Evolutionary conservation across 2,329 filamentous ascomycete species (phyloP), one percentile per base, ranked within the genome.

Genomic region (Aureobasidium lini): DNA sequence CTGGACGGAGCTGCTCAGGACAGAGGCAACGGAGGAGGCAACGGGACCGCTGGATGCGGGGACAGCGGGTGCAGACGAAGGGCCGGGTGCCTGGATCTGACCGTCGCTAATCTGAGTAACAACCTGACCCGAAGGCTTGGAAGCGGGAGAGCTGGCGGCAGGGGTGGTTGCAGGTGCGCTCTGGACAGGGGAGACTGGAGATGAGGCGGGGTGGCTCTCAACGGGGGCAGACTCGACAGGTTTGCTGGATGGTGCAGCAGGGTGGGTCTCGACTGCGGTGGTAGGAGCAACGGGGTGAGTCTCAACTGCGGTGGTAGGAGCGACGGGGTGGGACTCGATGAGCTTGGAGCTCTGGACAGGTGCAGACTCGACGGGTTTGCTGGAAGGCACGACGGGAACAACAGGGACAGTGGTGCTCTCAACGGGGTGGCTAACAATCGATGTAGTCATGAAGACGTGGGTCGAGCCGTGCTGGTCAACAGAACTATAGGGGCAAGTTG

Each of bases 371-470:
- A 15, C 15, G 8, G n/a, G 15, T 15, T 36, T 36, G 32, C 31
- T 34, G 7, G 31, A 15, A 11, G 16, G 43, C 31, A 13, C 39
- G 42, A 29, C 52, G 6, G 52, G 40, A 23, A 29, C 39, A 8
- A 39, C 43, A 40, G 49, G 15, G n/a, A 31, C 2, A 2, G 34
- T 36, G 13, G 34, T 48, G 49, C 49, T 42, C 34, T 53, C 34
- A 6, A 31, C 40, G 16, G 37, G 57, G 44, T 40, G 15, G 39
- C 37, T 47, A n/a, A 63, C 31, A 29, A 60, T 66, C 57, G 73
- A 77, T 49, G 76, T 77, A 1, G 77, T 77, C 13, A 73, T 76
- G 63, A 76, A 79, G 6, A 72, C 75, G 4, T 70, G 70, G 2
- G 73, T 71, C 50, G 36, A 42, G 28, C 50, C 50, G 29, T 43